Evolutionary conservation across 306 rosid genomes (phyloP).

Genomic region (Glycine soja): DNA sequence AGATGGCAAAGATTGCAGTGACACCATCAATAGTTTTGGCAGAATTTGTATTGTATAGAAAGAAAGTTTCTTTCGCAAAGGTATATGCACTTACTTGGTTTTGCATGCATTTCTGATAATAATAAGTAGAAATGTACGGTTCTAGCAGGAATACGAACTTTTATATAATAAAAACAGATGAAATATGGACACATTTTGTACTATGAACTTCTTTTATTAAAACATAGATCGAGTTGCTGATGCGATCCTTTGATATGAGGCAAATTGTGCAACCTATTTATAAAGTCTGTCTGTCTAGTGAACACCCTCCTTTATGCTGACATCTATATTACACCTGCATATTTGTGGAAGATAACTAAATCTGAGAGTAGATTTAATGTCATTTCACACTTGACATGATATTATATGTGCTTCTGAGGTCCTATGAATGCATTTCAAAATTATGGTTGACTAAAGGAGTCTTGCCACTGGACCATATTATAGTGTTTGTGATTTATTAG

Average conservation of each 20-base stretch:
- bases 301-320: not conserved
- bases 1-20: slow-evolving; percentile 95
- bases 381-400: not conserved
- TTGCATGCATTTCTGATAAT: slow-evolving; percentile 15
- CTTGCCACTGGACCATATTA: too few species aligned
- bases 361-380: slow-evolving; percentile 17
- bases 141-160: slow-evolving; percentile 21
- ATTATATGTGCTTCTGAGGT: not conserved
- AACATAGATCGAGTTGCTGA: not conserved
- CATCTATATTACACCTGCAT: not conserved
- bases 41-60: slow-evolving; percentile 73
- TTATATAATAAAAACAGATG: not conserved
- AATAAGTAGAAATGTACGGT: not conserved
- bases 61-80: slow-evolving; percentile 76
- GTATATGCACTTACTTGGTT: slow-evolving; percentile 53
- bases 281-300: not conserved
- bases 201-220: not conserved
- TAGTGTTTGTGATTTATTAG: too few species aligned
- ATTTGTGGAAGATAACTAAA: slow-evolving; percentile 13
- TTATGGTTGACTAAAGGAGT: not conserved
- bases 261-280: slow-evolving; percentile 18
- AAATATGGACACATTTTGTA: slow-evolving; percentile 1
- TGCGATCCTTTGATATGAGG: slow-evolving; percentile 1
- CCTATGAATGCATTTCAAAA: not conserved
- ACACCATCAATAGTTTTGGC: slow-evolving; percentile 92